Evolutionary conservation across 352 stramenopile genomes (phyloP).

Genomic region (Pythium grandisporangium): DNA sequence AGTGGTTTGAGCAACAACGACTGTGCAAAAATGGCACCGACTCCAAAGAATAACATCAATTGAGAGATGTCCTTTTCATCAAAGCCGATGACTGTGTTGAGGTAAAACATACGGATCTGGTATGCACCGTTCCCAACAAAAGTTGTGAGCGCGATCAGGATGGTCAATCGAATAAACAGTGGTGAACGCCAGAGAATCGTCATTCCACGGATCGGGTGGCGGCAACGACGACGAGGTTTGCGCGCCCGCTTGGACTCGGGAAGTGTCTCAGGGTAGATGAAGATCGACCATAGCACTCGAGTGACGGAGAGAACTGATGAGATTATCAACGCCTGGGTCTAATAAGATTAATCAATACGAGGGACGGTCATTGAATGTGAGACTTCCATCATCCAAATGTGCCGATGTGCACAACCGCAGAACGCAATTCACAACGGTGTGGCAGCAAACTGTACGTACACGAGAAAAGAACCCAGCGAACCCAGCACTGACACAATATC

Average conservation of each 20-base stretch:
- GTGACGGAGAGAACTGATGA: constrained; percentile 32
- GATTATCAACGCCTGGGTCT: constrained; percentile 44
- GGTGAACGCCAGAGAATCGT: constrained; percentile 52
- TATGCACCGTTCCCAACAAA: constrained; percentile 52
- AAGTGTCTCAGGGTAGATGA: constrained; percentile 55
- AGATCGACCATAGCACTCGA: constrained; percentile 39
- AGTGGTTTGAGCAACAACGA: constrained; percentile 49
- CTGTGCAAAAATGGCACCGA: constrained; percentile 49
- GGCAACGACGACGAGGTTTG: constrained; percentile 18
- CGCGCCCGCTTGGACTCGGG: constrained; percentile 17
- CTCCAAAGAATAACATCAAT: constrained; percentile 47
- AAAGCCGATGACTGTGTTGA: constrained; percentile 70
- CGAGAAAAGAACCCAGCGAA: constrained; percentile 39
- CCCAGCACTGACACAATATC: constrained; percentile 44
- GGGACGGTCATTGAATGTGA: too few relatives aligned
- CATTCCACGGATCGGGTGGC: constrained; percentile 57
- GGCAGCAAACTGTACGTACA: constrained; percentile 25
- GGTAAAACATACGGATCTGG: constrained; percentile 62
- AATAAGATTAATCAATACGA: too few relatives aligned
- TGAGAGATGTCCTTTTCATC: constrained; percentile 51
- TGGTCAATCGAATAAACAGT: constrained; percentile 54
- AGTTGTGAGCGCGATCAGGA: constrained; percentile 53
- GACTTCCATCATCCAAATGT: too few relatives aligned
- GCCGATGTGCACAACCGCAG: too few relatives aligned
- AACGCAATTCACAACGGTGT: too few relatives aligned